Evolutionary conservation across 805 yeast genomes (phyloP).

Genomic region (Candida vartiovaarae): DNA sequence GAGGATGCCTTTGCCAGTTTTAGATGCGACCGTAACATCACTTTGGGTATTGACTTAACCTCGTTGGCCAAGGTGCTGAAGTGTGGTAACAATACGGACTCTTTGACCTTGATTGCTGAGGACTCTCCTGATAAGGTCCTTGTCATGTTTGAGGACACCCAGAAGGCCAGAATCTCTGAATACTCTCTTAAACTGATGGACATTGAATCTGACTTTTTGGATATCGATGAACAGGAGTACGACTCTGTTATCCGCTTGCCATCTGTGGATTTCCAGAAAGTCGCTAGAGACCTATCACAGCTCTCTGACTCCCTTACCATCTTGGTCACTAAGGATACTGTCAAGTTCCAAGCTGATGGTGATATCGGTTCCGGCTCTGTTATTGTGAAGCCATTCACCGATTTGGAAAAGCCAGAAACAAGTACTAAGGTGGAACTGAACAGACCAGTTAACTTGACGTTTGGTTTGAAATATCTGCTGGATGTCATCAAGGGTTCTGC

Average conservation of each 20-base stretch:
- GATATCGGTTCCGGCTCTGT: constrained; percentile 86
- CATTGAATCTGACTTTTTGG: constrained; percentile 89
- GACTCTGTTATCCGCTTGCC: constrained; percentile 86
- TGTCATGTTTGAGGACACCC: constrained; percentile 84
- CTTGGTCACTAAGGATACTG: constrained; percentile 84
- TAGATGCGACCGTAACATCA: constrained; percentile 91
- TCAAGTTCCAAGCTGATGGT: constrained; percentile 85
- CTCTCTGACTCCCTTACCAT: constrained; percentile 84
- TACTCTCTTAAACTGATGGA: constrained; percentile 90
- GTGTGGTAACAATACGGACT: constrained; percentile 87
- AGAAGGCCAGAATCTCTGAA: constrained; percentile 87
- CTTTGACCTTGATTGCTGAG: constrained; percentile 83
- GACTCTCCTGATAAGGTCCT: constrained; percentile 75
- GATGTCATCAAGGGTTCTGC: constrained; percentile 90
- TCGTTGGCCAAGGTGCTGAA: constrained; percentile 83
- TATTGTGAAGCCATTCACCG: constrained; percentile 75
- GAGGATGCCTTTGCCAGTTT: constrained; percentile 83
- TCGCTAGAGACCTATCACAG: constrained; percentile 80
- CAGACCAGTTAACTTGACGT: constrained; percentile 81
- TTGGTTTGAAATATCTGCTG: constrained; percentile 84
- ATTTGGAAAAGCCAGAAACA: constrained; percentile 74
- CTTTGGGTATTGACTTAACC: constrained; percentile 85
- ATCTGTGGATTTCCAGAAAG: constrained; percentile 78
- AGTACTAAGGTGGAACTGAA: constrained; percentile 70
- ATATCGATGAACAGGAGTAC: constrained; percentile 90